Conservation (phyloP, 2,329 filamentous ascomycete species). For the Botryosphaeria agaves region DNA sequence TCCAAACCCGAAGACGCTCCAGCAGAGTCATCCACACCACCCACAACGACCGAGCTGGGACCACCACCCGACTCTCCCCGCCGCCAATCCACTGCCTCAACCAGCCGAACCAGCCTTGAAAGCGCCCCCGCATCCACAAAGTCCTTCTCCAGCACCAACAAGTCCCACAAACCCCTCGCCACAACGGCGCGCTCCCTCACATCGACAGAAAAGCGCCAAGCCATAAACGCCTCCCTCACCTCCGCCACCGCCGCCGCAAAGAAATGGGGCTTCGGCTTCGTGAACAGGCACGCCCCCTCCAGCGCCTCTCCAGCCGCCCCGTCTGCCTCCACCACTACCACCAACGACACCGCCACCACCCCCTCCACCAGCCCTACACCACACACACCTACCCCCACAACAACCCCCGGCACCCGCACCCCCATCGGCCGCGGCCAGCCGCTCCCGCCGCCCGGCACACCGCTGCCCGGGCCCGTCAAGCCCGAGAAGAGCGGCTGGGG, state of each 20-base stretch:
- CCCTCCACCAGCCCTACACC: conserved; percentile 1
- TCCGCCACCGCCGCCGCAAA: conserved; percentile 2
- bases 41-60: neutral
- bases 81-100: neutral
- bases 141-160: neutral
- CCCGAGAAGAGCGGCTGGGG: conserved; percentile 28
- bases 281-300: conserved; percentile 7
- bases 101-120: neutral
- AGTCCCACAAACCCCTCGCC: conserved; percentile 2
- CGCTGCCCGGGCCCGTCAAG: conserved; percentile 52
- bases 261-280: conserved; percentile 9
- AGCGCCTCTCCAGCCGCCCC: conserved; percentile 16
- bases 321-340: conserved; percentile 35
- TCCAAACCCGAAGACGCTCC: neutral
- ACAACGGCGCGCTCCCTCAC: too few species aligned
- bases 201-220: conserved; percentile 9
- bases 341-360: conserved; percentile 27
- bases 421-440: conserved; percentile 74
- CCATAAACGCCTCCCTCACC: conserved; percentile 9
- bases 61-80: too few species aligned
- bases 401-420: conserved; percentile 35
- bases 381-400: conserved; percentile 16
- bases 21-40: neutral
- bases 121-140: neutral
- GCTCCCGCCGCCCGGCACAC: conserved; percentile 63